Evolutionary conservation across 2,329 filamentous ascomycete genomes (phyloP).

Genomic region (Laburnicola sp.): DNA sequence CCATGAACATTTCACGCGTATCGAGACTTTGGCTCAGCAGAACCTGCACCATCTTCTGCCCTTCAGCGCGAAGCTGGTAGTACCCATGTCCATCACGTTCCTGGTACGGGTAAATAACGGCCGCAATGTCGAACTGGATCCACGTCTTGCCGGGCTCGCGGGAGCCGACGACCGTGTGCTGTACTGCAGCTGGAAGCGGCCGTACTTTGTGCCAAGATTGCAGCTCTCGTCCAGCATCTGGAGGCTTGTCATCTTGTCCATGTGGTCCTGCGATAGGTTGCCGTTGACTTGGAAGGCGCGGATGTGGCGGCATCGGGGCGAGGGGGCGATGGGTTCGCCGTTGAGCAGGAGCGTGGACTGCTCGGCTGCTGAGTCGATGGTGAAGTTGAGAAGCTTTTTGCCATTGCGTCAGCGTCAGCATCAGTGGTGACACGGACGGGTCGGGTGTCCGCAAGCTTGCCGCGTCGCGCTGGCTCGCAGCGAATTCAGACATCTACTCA

Average conservation of each 20-base stretch:
- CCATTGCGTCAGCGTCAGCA: neutral
- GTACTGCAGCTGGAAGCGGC: constrained; percentile 27
- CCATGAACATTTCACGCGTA: constrained; percentile 19
- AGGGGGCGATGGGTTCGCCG: constrained; percentile 24
- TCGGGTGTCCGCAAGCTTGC: neutral
- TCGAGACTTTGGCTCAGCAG: constrained; percentile 18
- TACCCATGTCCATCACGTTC: constrained; percentile 10
- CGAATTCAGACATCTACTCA: too few species aligned
- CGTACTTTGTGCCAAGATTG: constrained; percentile 18
- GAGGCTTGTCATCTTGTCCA: constrained; percentile 13
- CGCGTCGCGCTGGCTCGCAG: neutral
- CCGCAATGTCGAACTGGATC: constrained; percentile 37
- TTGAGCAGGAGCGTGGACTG: constrained; percentile 29
- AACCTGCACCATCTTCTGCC: constrained; percentile 32
- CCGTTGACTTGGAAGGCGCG: constrained; percentile 26
- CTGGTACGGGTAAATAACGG: constrained; percentile 9
- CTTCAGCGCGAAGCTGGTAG: constrained; percentile 16
- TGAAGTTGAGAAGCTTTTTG: constrained; percentile 30
- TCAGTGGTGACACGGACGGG: neutral
- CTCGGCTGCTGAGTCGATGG: constrained; percentile 13
- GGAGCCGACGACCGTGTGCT: constrained; percentile 27
- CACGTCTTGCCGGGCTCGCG: constrained; percentile 17
- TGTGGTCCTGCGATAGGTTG: constrained; percentile 17
- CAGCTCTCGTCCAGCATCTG: constrained; percentile 18
- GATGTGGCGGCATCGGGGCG: constrained; percentile 28